A percentile compares a stretch with the other conserved stretches of the same genome.
Evolutionary conservation across 1,284 basidiomycete genomes (phyloP).

Genomic region (Cryptococcus floricola): DNA sequence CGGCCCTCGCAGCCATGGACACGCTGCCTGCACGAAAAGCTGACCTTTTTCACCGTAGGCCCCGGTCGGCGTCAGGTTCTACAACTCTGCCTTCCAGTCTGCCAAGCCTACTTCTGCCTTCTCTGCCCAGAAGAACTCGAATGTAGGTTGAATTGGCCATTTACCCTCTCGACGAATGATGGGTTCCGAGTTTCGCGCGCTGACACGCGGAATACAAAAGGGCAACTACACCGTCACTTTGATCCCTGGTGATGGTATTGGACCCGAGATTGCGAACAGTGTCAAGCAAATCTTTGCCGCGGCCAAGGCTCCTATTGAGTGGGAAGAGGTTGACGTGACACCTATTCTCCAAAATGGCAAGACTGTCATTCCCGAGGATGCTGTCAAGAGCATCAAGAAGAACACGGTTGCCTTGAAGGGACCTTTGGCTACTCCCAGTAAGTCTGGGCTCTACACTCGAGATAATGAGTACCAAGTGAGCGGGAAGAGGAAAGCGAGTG

Average conservation of each 20-base stretch:
- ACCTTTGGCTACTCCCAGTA: conserved; percentile 90
- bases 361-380: conserved; percentile 90
- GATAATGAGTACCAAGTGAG: not conserved
- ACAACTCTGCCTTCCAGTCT: conserved; percentile 46
- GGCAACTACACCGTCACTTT: conserved; percentile 73
- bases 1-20: not conserved
- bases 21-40: not conserved
- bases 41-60: conserved; percentile 10
- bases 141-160: conserved; percentile 56
- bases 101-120: conserved; percentile 71
- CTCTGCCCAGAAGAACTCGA: conserved; percentile 77
- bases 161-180: too few species aligned
- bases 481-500: too few species aligned
- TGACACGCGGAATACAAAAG: conserved; percentile 50
- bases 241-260: conserved; percentile 60
- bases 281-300: conserved; percentile 90
- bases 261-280: conserved; percentile 94
- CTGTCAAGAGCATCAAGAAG: conserved; percentile 88
- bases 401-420: conserved; percentile 99
- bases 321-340: conserved; percentile 98
- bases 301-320: conserved; percentile 91
- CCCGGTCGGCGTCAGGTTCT: conserved; percentile 25
- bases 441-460: conserved; percentile 21
- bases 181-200: too few species aligned
- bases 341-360: conserved; percentile 92